phyloP scores from a whole-genome alignment of 352 stramenopile genomes.

The Phytophthora chlamydospora region DNA sequence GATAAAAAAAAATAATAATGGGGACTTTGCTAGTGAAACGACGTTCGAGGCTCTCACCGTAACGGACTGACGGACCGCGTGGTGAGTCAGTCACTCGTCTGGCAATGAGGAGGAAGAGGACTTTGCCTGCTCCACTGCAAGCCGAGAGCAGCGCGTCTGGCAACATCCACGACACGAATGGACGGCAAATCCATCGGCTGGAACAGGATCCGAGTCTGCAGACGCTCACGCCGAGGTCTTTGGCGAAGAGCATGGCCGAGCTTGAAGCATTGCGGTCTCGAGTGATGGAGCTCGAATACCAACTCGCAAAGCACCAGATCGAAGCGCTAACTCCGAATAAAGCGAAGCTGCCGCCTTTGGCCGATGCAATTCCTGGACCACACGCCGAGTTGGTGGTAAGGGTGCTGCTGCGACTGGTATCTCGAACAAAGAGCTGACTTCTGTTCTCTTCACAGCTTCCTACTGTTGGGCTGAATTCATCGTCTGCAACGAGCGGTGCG shows the following conservation, averaged over 20 bases:
- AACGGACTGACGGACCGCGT: slow-evolving; percentile 23
- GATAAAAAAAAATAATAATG: slow-evolving; percentile 39
- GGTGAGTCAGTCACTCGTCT: slow-evolving; percentile 1
- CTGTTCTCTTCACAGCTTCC: slow-evolving; percentile 8
- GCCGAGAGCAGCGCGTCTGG: slow-evolving; percentile 9
- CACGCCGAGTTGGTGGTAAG: slow-evolving; percentile 14
- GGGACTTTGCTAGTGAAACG: slow-evolving; percentile 23
- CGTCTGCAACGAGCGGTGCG: slow-evolving; percentile 3
- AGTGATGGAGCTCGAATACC: slow-evolving; percentile 58
- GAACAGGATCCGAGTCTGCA: slow-evolving; percentile 48
- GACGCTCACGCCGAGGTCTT: slow-evolving; percentile 55
- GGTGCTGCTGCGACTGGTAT: not conserved
- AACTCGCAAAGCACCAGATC: slow-evolving; percentile 59
- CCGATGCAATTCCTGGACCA: slow-evolving; percentile 1
- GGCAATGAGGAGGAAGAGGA: slow-evolving; percentile 27
- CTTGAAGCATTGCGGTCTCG: slow-evolving; percentile 53
- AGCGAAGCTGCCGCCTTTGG: slow-evolving; percentile 52
- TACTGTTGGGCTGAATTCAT: slow-evolving; percentile 6
- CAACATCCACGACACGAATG: slow-evolving; percentile 25
- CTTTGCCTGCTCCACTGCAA: slow-evolving; percentile 19
- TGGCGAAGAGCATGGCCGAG: slow-evolving; percentile 64
- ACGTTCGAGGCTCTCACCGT: slow-evolving; percentile 7
- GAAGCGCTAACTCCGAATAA: slow-evolving; percentile 42
- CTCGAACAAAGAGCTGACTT: not conserved
- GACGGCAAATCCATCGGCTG: slow-evolving; percentile 56